Conservation (phyloP, 768 basidiomycete genomes). For the Psilocybe sp. region DNA sequence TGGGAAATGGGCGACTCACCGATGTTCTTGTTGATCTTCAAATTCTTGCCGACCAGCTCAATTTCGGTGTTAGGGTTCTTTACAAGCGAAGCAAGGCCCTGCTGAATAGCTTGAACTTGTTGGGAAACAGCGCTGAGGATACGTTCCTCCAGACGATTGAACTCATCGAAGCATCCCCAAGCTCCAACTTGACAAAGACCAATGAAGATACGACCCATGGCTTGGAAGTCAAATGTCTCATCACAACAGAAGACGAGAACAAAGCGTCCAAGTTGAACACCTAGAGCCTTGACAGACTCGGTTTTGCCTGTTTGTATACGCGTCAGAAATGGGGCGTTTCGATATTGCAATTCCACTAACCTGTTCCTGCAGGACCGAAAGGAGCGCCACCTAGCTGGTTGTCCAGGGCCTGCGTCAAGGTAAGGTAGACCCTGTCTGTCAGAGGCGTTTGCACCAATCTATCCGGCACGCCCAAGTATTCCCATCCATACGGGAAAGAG, state of each 20-base stretch:
- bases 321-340: slow-evolving; percentile 5
- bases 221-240: slow-evolving; percentile 99
- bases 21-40: slow-evolving; percentile 93
- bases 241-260: slow-evolving; percentile 99
- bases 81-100: slow-evolving; percentile 80
- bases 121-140: slow-evolving; percentile 98
- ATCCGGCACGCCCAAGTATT: slow-evolving; percentile 96
- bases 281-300: slow-evolving; percentile 98
- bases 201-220: slow-evolving; percentile 99
- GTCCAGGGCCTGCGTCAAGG: slow-evolving; percentile 92
- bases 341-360: slow-evolving; percentile 32
- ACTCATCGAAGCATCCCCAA: slow-evolving; percentile 98
- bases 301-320: slow-evolving; percentile 71
- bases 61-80: slow-evolving; percentile 89
- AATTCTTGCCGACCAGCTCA: slow-evolving; percentile 90
- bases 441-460: slow-evolving; percentile 97
- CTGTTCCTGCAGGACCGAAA: slow-evolving; percentile 97
- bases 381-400: slow-evolving; percentile 96
- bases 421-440: slow-evolving; percentile 95
- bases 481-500: slow-evolving; percentile 95
- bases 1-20: slow-evolving; percentile 39
- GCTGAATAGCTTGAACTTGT: slow-evolving; percentile 98
- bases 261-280: slow-evolving; percentile 95
- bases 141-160: slow-evolving; percentile 96
- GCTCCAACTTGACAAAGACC: slow-evolving; percentile 99